These are phyloP conservation scores for Diutina ranongensis DNA, from an alignment of 1,139 yeast species.

Conservation along the genomic window DNA sequence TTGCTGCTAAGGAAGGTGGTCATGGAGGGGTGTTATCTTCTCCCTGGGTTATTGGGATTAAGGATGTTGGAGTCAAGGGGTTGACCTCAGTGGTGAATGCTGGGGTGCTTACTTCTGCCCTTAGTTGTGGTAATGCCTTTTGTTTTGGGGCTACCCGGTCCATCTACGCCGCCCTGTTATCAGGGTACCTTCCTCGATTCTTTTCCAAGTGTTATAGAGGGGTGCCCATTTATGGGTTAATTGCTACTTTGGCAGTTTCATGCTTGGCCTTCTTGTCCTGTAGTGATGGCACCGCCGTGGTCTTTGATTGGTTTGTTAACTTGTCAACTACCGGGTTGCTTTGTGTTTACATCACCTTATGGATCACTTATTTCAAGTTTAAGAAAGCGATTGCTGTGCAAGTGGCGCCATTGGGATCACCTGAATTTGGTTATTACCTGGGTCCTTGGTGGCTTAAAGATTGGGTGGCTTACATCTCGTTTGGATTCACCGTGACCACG, in stretches of 20 bases:
- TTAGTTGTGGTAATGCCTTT: constrained; percentile 30
- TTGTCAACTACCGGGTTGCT: constrained; percentile 42
- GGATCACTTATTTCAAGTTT: constrained; percentile 33
- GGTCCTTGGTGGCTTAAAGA: constrained; percentile 22
- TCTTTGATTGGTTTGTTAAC: constrained; percentile 28
- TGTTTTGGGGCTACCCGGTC: constrained; percentile 25
- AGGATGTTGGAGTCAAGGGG: constrained; percentile 24
- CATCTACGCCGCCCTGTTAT: constrained; percentile 24
- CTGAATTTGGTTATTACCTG: constrained; percentile 16
- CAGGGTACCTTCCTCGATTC: constrained; percentile 26
- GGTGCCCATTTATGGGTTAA: constrained; percentile 24
- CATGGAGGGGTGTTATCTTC: constrained; percentile 24
- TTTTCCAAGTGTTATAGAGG: constrained; percentile 24
- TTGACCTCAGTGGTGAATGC: constrained; percentile 26
- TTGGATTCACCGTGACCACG: constrained; percentile 16
- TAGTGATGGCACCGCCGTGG: constrained; percentile 17
- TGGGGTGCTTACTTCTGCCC: constrained; percentile 23
- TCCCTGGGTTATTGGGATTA: constrained; percentile 31
- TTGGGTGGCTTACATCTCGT: constrained; percentile 23
- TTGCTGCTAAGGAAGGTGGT: constrained; percentile 16
- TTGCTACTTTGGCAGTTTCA: constrained; percentile 14
- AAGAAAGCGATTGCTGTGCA: constrained; percentile 24
- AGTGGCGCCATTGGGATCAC: constrained; percentile 14
- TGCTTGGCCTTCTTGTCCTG: constrained; percentile 21
- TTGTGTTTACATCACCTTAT: constrained; percentile 39